Percentiles rank a stretch among this genome's conserved stretches.
Conservation (phyloP, 768 basidiomycete species). For the Floccularia luteovirens region DNA sequence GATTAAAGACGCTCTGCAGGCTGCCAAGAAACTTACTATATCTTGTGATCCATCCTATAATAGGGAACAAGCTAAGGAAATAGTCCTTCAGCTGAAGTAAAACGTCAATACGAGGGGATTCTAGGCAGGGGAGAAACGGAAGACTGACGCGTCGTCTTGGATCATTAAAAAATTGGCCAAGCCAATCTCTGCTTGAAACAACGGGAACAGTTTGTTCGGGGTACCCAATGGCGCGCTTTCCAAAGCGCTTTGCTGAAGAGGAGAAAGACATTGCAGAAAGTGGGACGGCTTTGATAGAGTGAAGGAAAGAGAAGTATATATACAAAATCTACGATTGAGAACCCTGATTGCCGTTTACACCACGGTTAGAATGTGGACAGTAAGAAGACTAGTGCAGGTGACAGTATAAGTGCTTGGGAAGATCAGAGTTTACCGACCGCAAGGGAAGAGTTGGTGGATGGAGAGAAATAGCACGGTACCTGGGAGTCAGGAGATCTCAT, state of each 20-base stretch:
- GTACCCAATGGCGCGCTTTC: constrained; percentile 52
- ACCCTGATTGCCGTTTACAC: not conserved
- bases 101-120: constrained; percentile 5
- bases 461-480: not conserved
- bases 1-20: not conserved
- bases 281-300: not conserved
- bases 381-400: too few relatives aligned
- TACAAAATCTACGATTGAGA: not conserved
- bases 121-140: too few relatives aligned
- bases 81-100: constrained; percentile 49
- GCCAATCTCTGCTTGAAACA: constrained; percentile 52
- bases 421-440: not conserved
- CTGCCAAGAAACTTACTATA: constrained; percentile 54
- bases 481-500: not conserved
- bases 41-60: constrained; percentile 76
- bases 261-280: constrained; percentile 13
- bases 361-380: too few relatives aligned
- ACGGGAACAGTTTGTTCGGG: constrained; percentile 54
- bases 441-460: not conserved
- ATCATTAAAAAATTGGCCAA: constrained; percentile 27
- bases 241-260: constrained; percentile 32
- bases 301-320: not conserved
- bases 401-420: not conserved
- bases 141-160: constrained; percentile 45
- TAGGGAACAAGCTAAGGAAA: constrained; percentile 72